Conservation (phyloP, 2,329 filamentous ascomycete genomes). For the Verticillium tricorpus region DNA sequence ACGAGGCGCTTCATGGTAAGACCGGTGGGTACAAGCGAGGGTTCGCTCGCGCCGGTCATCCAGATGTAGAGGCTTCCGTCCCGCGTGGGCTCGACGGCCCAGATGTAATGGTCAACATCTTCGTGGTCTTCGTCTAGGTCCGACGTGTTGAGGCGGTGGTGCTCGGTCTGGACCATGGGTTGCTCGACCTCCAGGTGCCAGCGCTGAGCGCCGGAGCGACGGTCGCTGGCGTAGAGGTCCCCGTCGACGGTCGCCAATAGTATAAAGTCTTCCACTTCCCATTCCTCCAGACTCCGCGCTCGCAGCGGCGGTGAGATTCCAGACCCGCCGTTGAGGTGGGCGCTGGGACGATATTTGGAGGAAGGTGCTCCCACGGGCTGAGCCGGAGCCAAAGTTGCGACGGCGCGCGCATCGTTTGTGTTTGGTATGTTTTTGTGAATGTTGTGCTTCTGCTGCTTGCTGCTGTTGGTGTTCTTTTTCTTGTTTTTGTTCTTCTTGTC, state of each 20-base stretch:
- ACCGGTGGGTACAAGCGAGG: slow-evolving; percentile 60
- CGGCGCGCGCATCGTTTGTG: slow-evolving; percentile 80
- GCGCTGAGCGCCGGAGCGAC: slow-evolving; percentile 75
- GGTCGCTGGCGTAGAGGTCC: slow-evolving; percentile 86
- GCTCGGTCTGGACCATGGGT: slow-evolving; percentile 86
- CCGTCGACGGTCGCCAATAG: slow-evolving; percentile 99
- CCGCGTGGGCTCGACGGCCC: slow-evolving; percentile 89
- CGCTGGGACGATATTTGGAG: slow-evolving; percentile 58
- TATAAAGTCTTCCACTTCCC: slow-evolving; percentile 99
- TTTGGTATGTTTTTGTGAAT: slow-evolving; percentile 24
- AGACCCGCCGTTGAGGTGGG: slow-evolving; percentile 49
- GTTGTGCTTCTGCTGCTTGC: slow-evolving; percentile 20
- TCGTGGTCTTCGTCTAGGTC: slow-evolving; percentile 53
- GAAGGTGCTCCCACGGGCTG: slow-evolving; percentile 89
- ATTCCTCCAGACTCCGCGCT: slow-evolving; percentile 98
- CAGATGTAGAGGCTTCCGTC: slow-evolving; percentile 87
- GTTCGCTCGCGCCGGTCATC: slow-evolving; percentile 57
- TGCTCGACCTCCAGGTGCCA: slow-evolving; percentile 83
- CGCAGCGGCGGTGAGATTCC: slow-evolving; percentile 76
- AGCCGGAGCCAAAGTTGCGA: slow-evolving; percentile 97
- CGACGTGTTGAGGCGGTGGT: slow-evolving; percentile 68
- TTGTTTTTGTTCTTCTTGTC: slow-evolving; percentile 19
- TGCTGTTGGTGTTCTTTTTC: slow-evolving; percentile 26
- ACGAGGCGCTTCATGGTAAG: slow-evolving; percentile 82
- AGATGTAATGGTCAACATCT: slow-evolving; percentile 79